Conservation (phyloP, 805 yeast genomes). For the Metschnikowia baotianmanensis region DNA sequence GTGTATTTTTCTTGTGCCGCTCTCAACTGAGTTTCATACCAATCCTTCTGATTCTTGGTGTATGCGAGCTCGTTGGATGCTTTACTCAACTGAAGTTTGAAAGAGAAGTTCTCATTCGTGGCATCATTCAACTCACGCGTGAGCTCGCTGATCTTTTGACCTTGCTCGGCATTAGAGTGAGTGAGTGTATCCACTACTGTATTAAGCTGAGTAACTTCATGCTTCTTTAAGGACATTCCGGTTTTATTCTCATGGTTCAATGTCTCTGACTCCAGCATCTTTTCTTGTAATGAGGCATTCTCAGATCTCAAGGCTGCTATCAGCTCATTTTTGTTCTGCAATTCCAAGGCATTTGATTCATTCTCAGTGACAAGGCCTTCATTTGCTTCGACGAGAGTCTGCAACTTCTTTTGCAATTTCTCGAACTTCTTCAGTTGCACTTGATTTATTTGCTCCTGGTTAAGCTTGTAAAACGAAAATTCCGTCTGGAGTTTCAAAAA, state of each 20-base stretch:
- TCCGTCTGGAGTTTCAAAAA: conserved; percentile 31
- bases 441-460: conserved; percentile 33
- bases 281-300: conserved; percentile 15
- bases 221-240: conserved; percentile 16
- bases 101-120: conserved; percentile 35
- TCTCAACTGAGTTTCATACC: conserved; percentile 41
- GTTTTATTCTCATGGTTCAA: conserved; percentile 13
- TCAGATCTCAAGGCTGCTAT: conserved; percentile 18
- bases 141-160: conserved; percentile 33
- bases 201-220: conserved; percentile 27
- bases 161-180: conserved; percentile 35
- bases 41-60: conserved; percentile 33
- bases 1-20: conserved; percentile 36
- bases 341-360: conserved; percentile 12
- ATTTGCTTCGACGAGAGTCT: conserved; percentile 23
- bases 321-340: conserved; percentile 12
- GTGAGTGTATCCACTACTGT: conserved; percentile 30
- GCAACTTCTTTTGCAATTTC: conserved; percentile 20
- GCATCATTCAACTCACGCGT: conserved; percentile 36
- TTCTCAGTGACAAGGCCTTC: conserved; percentile 19
- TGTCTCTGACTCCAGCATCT: conserved; percentile 19
- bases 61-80: conserved; percentile 33
- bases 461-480: conserved; percentile 31
- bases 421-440: conserved; percentile 25
- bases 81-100: conserved; percentile 36